phyloP scores from a whole-genome alignment of 1,284 basidiomycete species.

The Rhizopogon hawkerae region DNA sequence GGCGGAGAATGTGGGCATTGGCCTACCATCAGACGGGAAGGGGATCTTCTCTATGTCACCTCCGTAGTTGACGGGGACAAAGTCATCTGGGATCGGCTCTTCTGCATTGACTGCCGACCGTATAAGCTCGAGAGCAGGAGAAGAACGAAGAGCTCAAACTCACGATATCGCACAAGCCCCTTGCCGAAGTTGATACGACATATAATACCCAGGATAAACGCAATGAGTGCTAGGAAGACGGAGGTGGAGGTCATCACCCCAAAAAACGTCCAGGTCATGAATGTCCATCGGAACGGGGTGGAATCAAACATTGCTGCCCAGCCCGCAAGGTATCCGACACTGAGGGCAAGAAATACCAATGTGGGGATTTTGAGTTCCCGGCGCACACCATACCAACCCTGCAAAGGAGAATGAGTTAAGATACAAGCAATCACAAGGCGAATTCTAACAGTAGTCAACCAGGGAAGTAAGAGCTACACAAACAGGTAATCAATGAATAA shows the following conservation, averaged over 20 bases:
- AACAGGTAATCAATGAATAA: conserved; percentile 10
- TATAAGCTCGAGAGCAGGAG: neutral
- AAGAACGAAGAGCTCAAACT: conserved; percentile 23
- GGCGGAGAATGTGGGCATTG: conserved; percentile 48
- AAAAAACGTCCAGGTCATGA: conserved; percentile 68
- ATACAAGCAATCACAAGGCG: neutral
- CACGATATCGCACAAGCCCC: conserved; percentile 59
- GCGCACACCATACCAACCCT: conserved; percentile 72
- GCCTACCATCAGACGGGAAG: conserved; percentile 49
- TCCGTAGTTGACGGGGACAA: conserved; percentile 28
- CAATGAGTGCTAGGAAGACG: conserved; percentile 45
- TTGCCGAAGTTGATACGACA: conserved; percentile 70
- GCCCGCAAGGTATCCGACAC: conserved; percentile 50
- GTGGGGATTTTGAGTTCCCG: conserved; percentile 52
- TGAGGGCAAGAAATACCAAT: conserved; percentile 54
- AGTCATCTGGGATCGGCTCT: conserved; percentile 44
- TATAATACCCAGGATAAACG: conserved; percentile 52
- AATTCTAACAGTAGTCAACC: conserved; percentile 48
- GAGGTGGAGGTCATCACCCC: conserved; percentile 53
- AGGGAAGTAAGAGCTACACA: conserved; percentile 53
- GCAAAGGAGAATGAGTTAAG: conserved; percentile 12
- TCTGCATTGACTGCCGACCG: conserved; percentile 45
- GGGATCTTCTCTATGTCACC: conserved; percentile 52
- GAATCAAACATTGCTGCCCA: conserved; percentile 69
- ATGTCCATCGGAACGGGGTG: conserved; percentile 66